Conservation (phyloP, 225 moss, liverwort and hornwort species). For the Pseudoscleropodium purum region DNA sequence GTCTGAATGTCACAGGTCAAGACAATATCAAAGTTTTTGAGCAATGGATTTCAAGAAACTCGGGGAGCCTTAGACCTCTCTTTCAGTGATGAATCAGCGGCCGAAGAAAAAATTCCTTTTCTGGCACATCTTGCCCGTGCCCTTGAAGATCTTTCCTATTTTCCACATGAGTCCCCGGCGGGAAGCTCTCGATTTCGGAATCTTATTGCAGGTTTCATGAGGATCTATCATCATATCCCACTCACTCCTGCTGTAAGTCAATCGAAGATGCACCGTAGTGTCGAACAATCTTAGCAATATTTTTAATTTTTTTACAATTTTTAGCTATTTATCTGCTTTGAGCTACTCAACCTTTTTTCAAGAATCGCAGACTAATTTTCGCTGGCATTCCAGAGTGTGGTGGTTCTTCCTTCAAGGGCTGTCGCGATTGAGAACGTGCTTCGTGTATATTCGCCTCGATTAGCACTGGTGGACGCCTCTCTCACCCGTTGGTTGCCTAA, state of each 20-base stretch:
- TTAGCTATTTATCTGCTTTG: background rate
- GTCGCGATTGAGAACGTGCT: slow-evolving; percentile 78
- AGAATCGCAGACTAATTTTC: background rate
- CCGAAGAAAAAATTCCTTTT: slow-evolving; percentile 97
- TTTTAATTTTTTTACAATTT: background rate
- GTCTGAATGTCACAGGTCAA: slow-evolving; percentile 50
- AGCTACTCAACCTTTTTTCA: background rate
- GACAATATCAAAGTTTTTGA: slow-evolving; percentile 84
- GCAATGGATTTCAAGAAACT: slow-evolving; percentile 75
- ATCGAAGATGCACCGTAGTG: background rate
- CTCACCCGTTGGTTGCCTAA: slow-evolving; percentile 77
- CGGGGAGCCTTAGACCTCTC: slow-evolving; percentile 89
- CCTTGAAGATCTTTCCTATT: slow-evolving; percentile 61
- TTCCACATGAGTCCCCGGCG: slow-evolving; percentile 71
- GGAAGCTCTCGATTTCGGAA: slow-evolving; percentile 70
- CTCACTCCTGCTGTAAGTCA: slow-evolving; percentile 68
- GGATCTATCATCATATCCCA: slow-evolving; percentile 87
- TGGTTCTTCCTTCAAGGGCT: slow-evolving; percentile 81
- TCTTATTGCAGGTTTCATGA: slow-evolving; percentile 86
- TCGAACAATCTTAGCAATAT: background rate
- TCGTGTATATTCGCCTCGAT: slow-evolving; percentile 73
- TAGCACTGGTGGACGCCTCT: slow-evolving; percentile 78
- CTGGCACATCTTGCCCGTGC: slow-evolving; percentile 86
- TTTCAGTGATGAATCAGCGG: slow-evolving; percentile 68
- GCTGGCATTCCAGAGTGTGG: slow-evolving; percentile 61